Evolutionary conservation across 805 yeast species (phyloP), one percentile per base, ranked within the genome.

Genomic region (Pichia californica): DNA sequence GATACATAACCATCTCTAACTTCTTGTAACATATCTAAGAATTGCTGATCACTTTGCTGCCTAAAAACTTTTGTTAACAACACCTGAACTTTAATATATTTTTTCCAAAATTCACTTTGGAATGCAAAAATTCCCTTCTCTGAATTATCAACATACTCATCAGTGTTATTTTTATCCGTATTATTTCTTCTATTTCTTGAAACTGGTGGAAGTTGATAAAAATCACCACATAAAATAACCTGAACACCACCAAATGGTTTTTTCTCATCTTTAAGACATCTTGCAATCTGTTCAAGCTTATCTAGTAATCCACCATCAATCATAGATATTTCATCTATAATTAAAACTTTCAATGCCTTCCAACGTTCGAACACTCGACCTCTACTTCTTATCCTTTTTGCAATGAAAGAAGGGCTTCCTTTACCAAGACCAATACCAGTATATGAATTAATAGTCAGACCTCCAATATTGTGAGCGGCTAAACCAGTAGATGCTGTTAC

Each of bases 401-500:
- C 73, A 2, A 69, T n/a, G n/a, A n/a, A n/a, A n/a, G n/a, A n/a
- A n/a, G n/a, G n/a, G n/a, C n/a, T 53, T 7, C 74, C 86, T 36
- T 64, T 64, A 2, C 93, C 96, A 1, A 88, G 61, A 0, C 98
- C 98, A 42, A 88, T 76, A 1, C 95, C 94, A 0, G 95, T 76
- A 66, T 81, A 88, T 55, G 84, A 72, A 61, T 91, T 95, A 25
- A 93, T 69, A 0, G 99, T 93, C 26, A 74, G 76, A 20, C 99
- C 99, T 2, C 94, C 95, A 53, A 93, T 84, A 54, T 88, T 88
- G 33, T 88, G 83, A 0, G 97, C 99, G 0, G 99, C 99, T 48
- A 93, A 67, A 1, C 99, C 99, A 0, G 99, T 93, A 0, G 96
- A 85, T 0, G 99, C 99, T 0, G 98, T 88, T 4, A 93, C 79